Evolutionary conservation across 306 rosid species (phyloP).

Genomic region (Vicia villosa): DNA sequence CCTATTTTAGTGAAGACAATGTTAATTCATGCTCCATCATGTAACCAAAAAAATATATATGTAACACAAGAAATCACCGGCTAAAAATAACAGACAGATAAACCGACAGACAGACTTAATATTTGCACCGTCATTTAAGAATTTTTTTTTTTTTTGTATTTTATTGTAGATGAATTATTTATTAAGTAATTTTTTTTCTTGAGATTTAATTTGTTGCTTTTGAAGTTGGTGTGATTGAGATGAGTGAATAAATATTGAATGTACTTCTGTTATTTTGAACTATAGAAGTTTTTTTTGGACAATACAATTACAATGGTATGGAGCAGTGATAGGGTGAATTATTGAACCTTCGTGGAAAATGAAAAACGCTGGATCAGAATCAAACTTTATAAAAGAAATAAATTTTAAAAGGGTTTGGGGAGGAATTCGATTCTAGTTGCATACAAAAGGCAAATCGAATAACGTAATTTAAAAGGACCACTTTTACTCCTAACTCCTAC

Average conservation of each 20-base stretch:
- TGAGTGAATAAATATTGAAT: slow-evolving; percentile 27
- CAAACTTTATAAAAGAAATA: slow-evolving; percentile 35
- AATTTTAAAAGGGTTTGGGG: slow-evolving; percentile 36
- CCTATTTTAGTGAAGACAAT: slow-evolving; percentile 81
- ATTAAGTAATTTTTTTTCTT: neutral
- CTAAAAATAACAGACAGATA: no score
- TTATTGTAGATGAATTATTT: neutral
- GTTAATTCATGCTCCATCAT: slow-evolving; percentile 83
- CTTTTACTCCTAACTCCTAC: slow-evolving; percentile 36
- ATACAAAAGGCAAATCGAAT: slow-evolving; percentile 47
- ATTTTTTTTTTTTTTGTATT: neutral
- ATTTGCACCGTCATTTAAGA: no score
- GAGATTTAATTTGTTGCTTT: neutral
- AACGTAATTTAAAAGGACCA: slow-evolving; percentile 24
- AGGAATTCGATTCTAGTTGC: slow-evolving; percentile 56
- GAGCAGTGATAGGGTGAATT: slow-evolving; percentile 34
- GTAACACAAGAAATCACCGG: no score
- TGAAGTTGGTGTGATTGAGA: slow-evolving; percentile 15
- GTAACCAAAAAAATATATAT: slow-evolving; percentile 33
- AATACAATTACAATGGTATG: neutral
- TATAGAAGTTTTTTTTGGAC: slow-evolving; percentile 10
- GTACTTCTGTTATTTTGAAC: neutral
- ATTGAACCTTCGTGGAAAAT: slow-evolving; percentile 43
- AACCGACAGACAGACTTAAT: neutral
- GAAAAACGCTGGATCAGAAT: slow-evolving; percentile 40